Base-by-base conservation (phyloP, 2,329 filamentous ascomycete species). In the Alternaria tenuissima region DNA sequence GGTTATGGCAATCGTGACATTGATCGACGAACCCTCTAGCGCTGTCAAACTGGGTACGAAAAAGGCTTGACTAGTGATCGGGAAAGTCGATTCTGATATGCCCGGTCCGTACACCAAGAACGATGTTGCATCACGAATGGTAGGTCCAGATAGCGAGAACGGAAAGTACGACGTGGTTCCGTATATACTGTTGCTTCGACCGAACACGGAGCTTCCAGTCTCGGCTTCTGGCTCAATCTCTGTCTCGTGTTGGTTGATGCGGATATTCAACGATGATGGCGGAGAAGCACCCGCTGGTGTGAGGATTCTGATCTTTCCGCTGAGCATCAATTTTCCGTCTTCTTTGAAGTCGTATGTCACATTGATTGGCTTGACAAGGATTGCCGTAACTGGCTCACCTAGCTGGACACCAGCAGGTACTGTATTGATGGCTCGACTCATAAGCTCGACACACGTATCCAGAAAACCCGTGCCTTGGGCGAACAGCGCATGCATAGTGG, bases 401-500 rank as follows among this genome's bases (percentile, higher is more conserved):
- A 61, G 42, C 20, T 58, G 34, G 11, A 58, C 44, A 26, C 43
- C 48, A 39, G 42, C 4, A 11, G 62, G 62, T 9, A 64, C 59
- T 0, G 62, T 64, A 28, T 65, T 43, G 6, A 63, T 61, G 38
- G 55, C 52, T 0, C 63, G 42, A 24, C 48, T n/a, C 39, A 63
- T 57, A 16, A 65, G 42, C 4, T 32, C 42, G 9, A 38, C 38
- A 32, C 63, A 65, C 1, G 54, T 53, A n/a, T 51, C 24, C 9
- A 57, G 24, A 36, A 61, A 61, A 3, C 22, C 47, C 1, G 26
- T 9, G 16, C 46, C 47, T 34, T 57, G 44, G 2, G 42, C 56
- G 20, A 66, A 52, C 3, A 77, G 54, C 14, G 52, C 47, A 4
- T 61, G 44, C 59, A 76, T 69, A 7, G 72, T 76, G 16, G 43